Evolutionary conservation across 306 rosid genomes (phyloP).

Genomic region (Casuarina cunninghamiana): DNA sequence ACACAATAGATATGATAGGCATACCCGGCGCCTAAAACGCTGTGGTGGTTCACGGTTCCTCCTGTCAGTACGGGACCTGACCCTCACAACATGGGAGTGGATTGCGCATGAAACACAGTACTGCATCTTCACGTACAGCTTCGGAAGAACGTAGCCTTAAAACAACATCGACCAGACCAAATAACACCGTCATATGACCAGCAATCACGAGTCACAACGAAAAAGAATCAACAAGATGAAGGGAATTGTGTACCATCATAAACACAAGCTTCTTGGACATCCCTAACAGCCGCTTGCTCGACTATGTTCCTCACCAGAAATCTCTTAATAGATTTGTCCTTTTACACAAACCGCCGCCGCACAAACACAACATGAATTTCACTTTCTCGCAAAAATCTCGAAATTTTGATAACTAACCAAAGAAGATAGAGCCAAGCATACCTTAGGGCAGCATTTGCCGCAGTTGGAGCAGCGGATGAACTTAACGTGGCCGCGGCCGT

Average conservation of each 20-base stretch:
- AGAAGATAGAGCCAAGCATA: not conserved
- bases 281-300: slow-evolving; percentile 96
- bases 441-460: slow-evolving; percentile 98
- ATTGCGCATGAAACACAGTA: slow-evolving; percentile 96
- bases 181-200: not conserved
- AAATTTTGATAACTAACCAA: not conserved
- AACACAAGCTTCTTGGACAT: slow-evolving; percentile 95
- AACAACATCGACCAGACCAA: not conserved
- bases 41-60: slow-evolving; percentile 89
- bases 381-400: not conserved
- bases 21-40: slow-evolving; percentile 86
- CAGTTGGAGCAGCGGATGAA: slow-evolving; percentile 91
- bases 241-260: slow-evolving; percentile 53
- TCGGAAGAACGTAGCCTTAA: slow-evolving; percentile 84
- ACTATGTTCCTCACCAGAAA: slow-evolving; percentile 92
- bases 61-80: slow-evolving; percentile 75
- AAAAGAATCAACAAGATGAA: not conserved
- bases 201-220: not conserved
- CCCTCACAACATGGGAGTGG: slow-evolving; percentile 97
- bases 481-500: slow-evolving; percentile 93
- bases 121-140: slow-evolving; percentile 96
- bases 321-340: slow-evolving; percentile 46
- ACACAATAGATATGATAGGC: not conserved
- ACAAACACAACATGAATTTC: not conserved
- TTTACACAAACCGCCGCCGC: not conserved